A percentile compares a stretch with the other conserved stretches of the same genome.
Conservation (phyloP, 2,329 filamentous ascomycete species). For the Aspergillus fumigatus region DNA sequence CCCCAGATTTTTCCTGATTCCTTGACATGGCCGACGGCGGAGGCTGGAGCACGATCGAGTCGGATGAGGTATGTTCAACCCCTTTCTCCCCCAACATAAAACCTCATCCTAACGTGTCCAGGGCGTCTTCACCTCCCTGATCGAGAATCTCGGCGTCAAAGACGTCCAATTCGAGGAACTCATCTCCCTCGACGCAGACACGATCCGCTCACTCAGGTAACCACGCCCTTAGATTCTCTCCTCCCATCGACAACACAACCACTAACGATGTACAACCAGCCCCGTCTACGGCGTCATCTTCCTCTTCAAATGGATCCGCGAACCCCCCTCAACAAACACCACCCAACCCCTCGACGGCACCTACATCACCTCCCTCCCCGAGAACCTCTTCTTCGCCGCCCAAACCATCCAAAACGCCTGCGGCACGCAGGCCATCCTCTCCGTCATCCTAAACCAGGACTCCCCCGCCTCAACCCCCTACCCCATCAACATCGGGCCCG, state of each 20-base stretch:
- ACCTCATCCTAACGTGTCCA: constrained; percentile 27
- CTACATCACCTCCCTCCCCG: constrained; percentile 71
- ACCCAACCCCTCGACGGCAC: constrained; percentile 66
- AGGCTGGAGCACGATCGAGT: constrained; percentile 98
- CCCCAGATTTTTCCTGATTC: constrained; percentile 32
- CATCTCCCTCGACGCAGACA: constrained; percentile 74
- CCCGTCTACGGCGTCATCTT: constrained; percentile 95
- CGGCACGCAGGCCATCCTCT: constrained; percentile 90
- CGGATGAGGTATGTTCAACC: constrained; percentile 70
- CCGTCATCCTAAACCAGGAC: constrained; percentile 81
- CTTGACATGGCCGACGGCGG: constrained; percentile 58
- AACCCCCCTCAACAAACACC: constrained; percentile 53
- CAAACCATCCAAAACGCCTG: constrained; percentile 99
- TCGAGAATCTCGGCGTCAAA: constrained; percentile 86
- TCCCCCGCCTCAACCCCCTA: constrained; percentile 23
- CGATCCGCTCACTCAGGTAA: constrained; percentile 42
- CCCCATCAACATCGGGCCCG: constrained; percentile 64
- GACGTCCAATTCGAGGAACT: constrained; percentile 97
- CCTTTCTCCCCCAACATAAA: neutral
- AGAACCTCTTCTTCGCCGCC: constrained; percentile 84
- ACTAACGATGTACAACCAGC: constrained; percentile 33
- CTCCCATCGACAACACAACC: no score
- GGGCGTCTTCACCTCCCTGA: constrained; percentile 96
- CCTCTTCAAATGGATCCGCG: constrained; percentile 76
- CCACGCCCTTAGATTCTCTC: no score